These are phyloP conservation scores for Ceriops zippeliana DNA, from an alignment of 345 rosid genomes.

Conservation along the genomic window DNA sequence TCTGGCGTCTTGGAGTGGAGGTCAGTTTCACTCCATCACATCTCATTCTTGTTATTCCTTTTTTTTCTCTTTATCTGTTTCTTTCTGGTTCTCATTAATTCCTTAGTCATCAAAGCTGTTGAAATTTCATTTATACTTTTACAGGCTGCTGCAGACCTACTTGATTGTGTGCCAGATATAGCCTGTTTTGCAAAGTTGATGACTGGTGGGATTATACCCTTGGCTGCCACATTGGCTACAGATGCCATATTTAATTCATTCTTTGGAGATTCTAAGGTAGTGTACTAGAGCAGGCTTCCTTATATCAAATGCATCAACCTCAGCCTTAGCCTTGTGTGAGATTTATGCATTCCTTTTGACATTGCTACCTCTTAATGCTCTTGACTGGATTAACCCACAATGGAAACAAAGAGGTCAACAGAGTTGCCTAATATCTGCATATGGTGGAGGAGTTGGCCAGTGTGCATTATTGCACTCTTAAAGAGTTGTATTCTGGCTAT, in stretches of 20 bases:
- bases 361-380: neutral
- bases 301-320: neutral
- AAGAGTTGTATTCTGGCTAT: neutral
- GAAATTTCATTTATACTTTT: conserved; percentile 18
- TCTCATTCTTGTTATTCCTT: conserved; percentile 9
- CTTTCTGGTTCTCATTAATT: conserved; percentile 1
- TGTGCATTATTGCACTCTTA: neutral
- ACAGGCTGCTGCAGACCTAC: conserved; percentile 77
- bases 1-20: conserved; percentile 97
- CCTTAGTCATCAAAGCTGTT: conserved; percentile 9
- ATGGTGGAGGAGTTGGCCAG: neutral
- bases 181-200: conserved; percentile 89
- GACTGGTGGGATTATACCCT: conserved; percentile 90
- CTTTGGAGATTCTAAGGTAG: conserved; percentile 89
- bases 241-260: conserved; percentile 69
- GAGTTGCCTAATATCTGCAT: neutral
- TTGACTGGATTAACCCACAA: neutral
- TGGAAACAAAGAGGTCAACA: neutral
- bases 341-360: neutral
- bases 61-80: neutral
- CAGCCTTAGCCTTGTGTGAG: too few species aligned
- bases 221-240: conserved; percentile 82
- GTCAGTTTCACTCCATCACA: conserved; percentile 30
- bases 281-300: conserved; percentile 3
- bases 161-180: conserved; percentile 81